Evolutionary conservation across 352 stramenopile species (phyloP).

Genomic region (Lagenidium sp.): DNA sequence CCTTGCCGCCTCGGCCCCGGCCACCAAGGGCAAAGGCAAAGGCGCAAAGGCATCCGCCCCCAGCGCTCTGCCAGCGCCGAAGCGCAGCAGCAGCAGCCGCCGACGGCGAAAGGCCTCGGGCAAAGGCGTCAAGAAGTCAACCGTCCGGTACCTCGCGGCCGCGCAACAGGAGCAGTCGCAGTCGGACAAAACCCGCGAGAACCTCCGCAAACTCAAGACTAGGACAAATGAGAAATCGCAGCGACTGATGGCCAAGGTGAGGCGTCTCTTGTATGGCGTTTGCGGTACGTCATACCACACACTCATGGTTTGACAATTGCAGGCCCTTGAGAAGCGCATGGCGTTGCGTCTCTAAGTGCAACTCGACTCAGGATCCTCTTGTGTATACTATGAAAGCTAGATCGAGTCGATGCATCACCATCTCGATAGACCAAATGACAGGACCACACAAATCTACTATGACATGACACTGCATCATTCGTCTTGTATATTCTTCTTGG

Average conservation of each 20-base stretch:
- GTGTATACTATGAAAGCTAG: too few species aligned
- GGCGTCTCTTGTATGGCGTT: background rate
- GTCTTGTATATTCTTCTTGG: constrained; percentile 4
- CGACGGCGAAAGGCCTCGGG: constrained; percentile 5
- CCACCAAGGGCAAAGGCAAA: constrained; percentile 15
- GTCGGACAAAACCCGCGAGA: constrained; percentile 43
- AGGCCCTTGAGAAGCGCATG: constrained; percentile 12
- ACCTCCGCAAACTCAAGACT: constrained; percentile 55
- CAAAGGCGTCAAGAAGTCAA: too few species aligned
- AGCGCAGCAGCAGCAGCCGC: constrained; percentile 9
- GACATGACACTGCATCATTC: too few species aligned
- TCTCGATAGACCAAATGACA: too few species aligned
- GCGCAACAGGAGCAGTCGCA: constrained; percentile 39
- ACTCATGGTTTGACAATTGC: background rate
- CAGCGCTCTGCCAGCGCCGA: background rate
- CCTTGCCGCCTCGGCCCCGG: constrained; percentile 7
- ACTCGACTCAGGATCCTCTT: too few species aligned
- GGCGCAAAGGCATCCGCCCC: background rate
- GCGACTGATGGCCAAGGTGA: constrained; percentile 62
- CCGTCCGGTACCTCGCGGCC: constrained; percentile 42
- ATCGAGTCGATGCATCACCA: too few species aligned
- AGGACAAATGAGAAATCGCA: constrained; percentile 45
- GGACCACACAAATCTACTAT: too few species aligned
- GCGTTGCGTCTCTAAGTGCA: constrained; percentile 5
- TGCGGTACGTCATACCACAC: background rate